Evolutionary conservation across 345 rosid genomes (phyloP).

Genomic region (Abelmoschus esculentus): DNA sequence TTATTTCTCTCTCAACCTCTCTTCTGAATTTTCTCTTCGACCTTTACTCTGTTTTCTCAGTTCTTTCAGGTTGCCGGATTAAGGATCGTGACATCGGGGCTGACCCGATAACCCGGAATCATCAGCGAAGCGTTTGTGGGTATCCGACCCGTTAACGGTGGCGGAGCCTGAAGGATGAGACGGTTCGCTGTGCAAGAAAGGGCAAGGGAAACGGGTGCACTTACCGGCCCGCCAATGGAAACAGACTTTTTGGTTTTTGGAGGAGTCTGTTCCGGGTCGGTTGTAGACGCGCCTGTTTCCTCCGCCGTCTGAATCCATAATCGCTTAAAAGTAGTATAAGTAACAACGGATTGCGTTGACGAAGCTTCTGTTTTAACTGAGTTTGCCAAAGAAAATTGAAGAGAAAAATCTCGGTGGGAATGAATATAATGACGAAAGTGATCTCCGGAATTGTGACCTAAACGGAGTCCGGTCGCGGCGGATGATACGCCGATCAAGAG

Average conservation of each 20-base stretch:
- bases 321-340: neutral
- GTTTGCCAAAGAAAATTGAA: too few species aligned
- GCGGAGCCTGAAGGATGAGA: constrained; percentile 32
- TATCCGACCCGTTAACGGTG: constrained; percentile 24
- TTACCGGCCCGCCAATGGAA: constrained; percentile 82
- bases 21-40: too few species aligned
- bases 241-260: constrained; percentile 58
- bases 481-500: neutral
- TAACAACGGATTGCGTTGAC: neutral
- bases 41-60: too few species aligned
- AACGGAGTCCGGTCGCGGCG: neutral
- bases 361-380: neutral
- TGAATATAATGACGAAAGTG: neutral
- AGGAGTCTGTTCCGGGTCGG: constrained; percentile 41
- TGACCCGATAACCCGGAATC: constrained; percentile 14
- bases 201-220: constrained; percentile 63
- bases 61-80: too few species aligned
- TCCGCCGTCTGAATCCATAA: constrained; percentile 75
- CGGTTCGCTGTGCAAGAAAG: constrained; percentile 62
- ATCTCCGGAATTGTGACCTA: neutral
- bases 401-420: too few species aligned
- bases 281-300: constrained; percentile 53
- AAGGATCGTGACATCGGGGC: too few species aligned
- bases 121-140: constrained; percentile 55
- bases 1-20: too few species aligned